These are phyloP conservation scores for Astragalus membranaceus DNA, from an alignment of 306 rosid genomes.

Conservation along the genomic window DNA sequence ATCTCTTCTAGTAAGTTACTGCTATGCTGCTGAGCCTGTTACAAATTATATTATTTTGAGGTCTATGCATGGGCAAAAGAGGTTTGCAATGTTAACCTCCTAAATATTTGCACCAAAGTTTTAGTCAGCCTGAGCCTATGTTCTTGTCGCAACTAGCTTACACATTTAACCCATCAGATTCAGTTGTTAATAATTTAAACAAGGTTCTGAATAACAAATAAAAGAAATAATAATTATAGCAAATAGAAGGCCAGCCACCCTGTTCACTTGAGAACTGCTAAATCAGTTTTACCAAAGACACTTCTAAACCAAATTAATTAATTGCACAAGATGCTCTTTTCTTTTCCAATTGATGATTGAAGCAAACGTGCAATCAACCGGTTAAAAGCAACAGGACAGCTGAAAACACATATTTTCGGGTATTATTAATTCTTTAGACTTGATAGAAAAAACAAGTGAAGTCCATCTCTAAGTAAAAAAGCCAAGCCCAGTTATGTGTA, in stretches of 20 bases:
- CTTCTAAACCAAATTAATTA: background rate
- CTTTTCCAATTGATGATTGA: background rate
- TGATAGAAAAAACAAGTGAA: background rate
- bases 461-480: conserved; percentile 1
- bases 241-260: conserved; percentile 3
- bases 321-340: conserved; percentile 8
- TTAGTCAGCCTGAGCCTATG: background rate
- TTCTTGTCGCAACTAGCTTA: background rate
- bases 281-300: background rate
- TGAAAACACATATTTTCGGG: background rate
- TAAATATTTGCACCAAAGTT: background rate
- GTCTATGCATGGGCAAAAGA: background rate
- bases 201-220: background rate
- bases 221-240: background rate
- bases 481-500: background rate
- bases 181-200: background rate
- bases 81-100: background rate
- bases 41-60: background rate
- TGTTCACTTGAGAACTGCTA: background rate
- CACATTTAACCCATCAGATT: background rate
- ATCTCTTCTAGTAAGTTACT: background rate
- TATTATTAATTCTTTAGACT: conserved; percentile 5
- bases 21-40: background rate
- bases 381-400: background rate
- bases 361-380: background rate